Evolutionary conservation across 2,329 filamentous ascomycete genomes (phyloP), one percentile per base, ranked within the genome.

Genomic region (Gyromitra esculenta): DNA sequence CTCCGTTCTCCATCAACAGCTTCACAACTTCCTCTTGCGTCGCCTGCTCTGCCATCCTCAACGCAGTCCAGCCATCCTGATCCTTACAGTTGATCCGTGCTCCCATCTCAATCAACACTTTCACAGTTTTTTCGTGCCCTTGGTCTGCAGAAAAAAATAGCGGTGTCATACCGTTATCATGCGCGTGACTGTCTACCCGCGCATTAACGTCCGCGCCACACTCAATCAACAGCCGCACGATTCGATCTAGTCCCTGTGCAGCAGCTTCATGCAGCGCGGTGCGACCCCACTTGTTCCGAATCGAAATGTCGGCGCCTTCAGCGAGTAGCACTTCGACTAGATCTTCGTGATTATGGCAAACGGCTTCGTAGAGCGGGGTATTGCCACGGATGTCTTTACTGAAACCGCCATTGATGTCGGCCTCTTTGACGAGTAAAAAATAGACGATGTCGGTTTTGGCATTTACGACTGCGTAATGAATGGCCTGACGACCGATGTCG

Each of bases 231-330:
- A 77, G 37, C 18, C 63, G 70, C 8, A 71, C 65, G 7, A 75
- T 75, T 4, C 57, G 60, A 8, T 77, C 73, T 5, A 72, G 75
- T 11, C 76, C 78, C 43, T 71, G 72, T 25, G 71, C 66, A 1
- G 76, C 78, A 9, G 78, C 76, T 31, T 78, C 76, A 41, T 79
- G 78, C 2, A 79, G 67, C 13, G 76, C 73, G 7, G 78, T 78
- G 0, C 76, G 77, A 1, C 78, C 76, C 18, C 77, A 72, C 11
- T 63, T 45, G 54, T 79, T 77, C 62, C 76, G 73, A 9, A 75
- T 72, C 41, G 72, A 50, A 5, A 77, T 67, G 39, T 77, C 72
- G 37, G 76, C 73, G 52, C 71, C 72, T 59, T 68, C 65, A 15
- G 65, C 65, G 21, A 68, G 56, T 2, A 68, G 65, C 5, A 35